These are phyloP conservation scores for Aureobasidium sp. DNA, from an alignment of 2,329 filamentous ascomycete genomes.

Conservation along the genomic window DNA sequence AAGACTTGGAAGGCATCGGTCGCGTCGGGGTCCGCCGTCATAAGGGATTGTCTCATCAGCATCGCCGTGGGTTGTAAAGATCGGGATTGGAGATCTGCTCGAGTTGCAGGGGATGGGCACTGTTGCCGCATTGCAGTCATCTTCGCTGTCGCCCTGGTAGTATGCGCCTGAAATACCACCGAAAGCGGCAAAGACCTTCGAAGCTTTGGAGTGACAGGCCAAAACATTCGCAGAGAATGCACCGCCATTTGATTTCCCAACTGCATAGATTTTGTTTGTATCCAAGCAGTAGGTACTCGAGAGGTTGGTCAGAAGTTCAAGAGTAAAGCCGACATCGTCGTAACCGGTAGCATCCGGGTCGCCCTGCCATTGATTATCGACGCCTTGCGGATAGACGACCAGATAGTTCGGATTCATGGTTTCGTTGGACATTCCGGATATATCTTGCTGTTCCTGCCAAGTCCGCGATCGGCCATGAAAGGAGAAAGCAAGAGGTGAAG, in stretches of 20 bases:
- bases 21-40: constrained; percentile 27
- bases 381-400: constrained; percentile 39
- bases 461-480: constrained; percentile 40
- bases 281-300: constrained; percentile 39
- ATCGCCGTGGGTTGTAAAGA: constrained; percentile 41
- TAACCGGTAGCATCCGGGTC: constrained; percentile 32
- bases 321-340: constrained; percentile 39
- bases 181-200: constrained; percentile 43
- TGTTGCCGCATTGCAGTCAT: constrained; percentile 19
- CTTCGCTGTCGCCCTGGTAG: constrained; percentile 30
- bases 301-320: constrained; percentile 36
- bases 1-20: constrained; percentile 25
- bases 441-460: constrained; percentile 33
- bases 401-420: constrained; percentile 40
- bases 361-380: constrained; percentile 35
- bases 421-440: constrained; percentile 42
- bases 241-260: constrained; percentile 49
- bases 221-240: constrained; percentile 42
- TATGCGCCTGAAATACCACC: constrained; percentile 43
- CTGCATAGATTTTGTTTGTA: constrained; percentile 35
- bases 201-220: constrained; percentile 38
- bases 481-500: constrained; percentile 41
- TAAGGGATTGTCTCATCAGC: constrained; percentile 38
- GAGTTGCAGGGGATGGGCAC: constrained; percentile 25
- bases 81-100: constrained; percentile 28